Percentiles rank a stretch among this genome's conserved stretches.
Evolutionary conservation across 2,329 filamentous ascomycete genomes (phyloP).

Genomic region (Oidium heveae): DNA sequence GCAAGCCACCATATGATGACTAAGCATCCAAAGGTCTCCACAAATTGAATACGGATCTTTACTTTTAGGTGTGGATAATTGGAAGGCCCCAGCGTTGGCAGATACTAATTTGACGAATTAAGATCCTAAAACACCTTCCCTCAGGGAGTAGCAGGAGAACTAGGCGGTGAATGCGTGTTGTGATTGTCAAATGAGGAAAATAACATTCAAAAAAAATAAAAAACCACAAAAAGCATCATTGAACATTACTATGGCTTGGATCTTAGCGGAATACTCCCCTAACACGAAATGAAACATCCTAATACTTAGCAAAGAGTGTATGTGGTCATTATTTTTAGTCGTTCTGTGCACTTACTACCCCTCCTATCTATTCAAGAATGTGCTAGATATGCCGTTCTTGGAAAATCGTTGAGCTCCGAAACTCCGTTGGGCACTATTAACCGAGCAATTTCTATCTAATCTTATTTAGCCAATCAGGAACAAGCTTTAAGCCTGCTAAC

Average conservation of each 20-base stretch:
- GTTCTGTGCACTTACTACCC: neutral
- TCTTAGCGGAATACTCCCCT: neutral
- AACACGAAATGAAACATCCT: neutral
- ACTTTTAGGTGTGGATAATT: neutral
- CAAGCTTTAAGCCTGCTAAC: neutral
- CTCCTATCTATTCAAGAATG: neutral
- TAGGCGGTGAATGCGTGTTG: neutral
- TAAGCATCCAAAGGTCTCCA: neutral
- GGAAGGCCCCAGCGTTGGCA: neutral
- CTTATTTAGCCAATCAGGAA: neutral
- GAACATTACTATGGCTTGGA: neutral
- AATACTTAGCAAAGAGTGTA: neutral
- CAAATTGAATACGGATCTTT: neutral
- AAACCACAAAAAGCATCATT: neutral
- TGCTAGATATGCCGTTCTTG: neutral
- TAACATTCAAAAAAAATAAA: too few relatives aligned
- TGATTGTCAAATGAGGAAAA: neutral
- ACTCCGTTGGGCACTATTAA: neutral
- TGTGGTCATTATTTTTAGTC: neutral
- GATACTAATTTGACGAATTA: neutral
- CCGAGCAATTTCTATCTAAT: neutral
- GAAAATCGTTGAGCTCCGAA: slow-evolving; percentile 1
- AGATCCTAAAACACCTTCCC: too few relatives aligned
- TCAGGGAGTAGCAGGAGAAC: neutral
- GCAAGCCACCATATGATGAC: neutral